Evolutionary conservation across 2,329 filamentous ascomycete genomes (phyloP), one percentile per base, ranked within the genome.

Genomic region (Exophiala aquamarina): DNA sequence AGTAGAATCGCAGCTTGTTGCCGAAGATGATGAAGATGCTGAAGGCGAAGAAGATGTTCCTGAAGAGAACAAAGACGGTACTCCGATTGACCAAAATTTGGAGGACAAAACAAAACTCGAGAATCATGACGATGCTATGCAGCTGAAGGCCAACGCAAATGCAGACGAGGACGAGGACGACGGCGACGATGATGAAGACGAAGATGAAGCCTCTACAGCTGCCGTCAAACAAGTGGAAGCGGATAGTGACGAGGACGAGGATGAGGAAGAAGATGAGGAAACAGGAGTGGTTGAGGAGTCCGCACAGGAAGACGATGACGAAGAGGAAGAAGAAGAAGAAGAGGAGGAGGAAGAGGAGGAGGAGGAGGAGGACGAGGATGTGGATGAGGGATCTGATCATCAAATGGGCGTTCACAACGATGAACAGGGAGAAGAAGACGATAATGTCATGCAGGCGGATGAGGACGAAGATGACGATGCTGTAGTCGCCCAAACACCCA

Each of bases 1-100:
- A 28, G 39, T 50, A 29, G 51, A 52, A 36, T 54, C 50, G 11
- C 45, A 54, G 37, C 41, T 39, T 15, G 50, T 28, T 17, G 49
- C 47, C 28, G 56, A 55, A 23, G 50, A 50, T 4, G 54, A 56
- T 14, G 41, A 56, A 26, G 45, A 54, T 39, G 35, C 89, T 10
- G 47, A 50, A 21, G 50, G 37, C 28, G 49, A 47, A 14, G 42
- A 41, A 15, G 55, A 57, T 71, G 2, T 90, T 87, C 38, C 87
- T 89, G 66, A 97, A 96, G 44, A 44, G 33, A 41, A 35, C 39
- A 41, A 49, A 45, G 32, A 39, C 23, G 36, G 13, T 7, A 36
- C 34, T 5, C 18, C 39, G 28, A 10, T 39, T 15, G 37, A 13
- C 7, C 7, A 4, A 8, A 4, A 21, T 9, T 7, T 19, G 20